Conservation (phyloP, 2,329 filamentous ascomycete genomes). For the Beauveria brongniartii region DNA sequence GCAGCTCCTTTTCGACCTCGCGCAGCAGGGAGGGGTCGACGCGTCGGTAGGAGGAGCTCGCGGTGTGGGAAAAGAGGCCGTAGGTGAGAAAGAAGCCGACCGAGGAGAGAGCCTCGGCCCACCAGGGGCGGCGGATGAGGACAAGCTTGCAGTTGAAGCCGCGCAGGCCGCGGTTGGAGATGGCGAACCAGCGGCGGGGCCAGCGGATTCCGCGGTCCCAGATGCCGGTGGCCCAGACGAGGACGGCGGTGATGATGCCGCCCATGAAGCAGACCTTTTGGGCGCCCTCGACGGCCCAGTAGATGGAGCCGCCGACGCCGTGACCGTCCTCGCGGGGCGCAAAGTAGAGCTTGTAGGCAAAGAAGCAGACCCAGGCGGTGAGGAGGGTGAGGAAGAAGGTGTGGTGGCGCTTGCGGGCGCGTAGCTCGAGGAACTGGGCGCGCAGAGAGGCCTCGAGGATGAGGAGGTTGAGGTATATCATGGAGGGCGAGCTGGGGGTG, state of each 20-base stretch:
- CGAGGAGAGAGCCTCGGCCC: constrained; percentile 66
- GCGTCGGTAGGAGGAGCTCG: constrained; percentile 64
- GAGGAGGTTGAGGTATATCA: constrained; percentile 96
- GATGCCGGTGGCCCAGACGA: constrained; percentile 92
- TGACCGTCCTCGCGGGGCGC: constrained; percentile 92
- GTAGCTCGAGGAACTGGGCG: constrained; percentile 84
- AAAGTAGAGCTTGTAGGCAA: constrained; percentile 85
- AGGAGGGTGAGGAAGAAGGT: constrained; percentile 84
- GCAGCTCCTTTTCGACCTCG: constrained; percentile 52
- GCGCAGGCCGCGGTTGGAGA: constrained; percentile 82
- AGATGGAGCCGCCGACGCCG: constrained; percentile 85
- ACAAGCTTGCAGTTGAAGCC: constrained; percentile 96
- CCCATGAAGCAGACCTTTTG: constrained; percentile 91
- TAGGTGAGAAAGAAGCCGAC: constrained; percentile 72
- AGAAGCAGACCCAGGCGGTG: constrained; percentile 71
- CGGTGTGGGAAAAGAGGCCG: constrained; percentile 59
- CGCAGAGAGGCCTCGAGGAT: constrained; percentile 93
- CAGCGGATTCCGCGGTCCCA: constrained; percentile 94
- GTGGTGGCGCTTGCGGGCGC: constrained; percentile 81
- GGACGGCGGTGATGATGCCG: constrained; percentile 73
- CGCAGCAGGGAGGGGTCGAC: constrained; percentile 58
- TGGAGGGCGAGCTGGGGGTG: constrained; percentile 82
- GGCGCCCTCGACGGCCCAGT: constrained; percentile 87
- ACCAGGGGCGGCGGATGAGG: constrained; percentile 74
- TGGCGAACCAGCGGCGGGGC: constrained; percentile 83